A percentile compares a stretch with the other conserved stretches of the same genome.
phyloP scores from a whole-genome alignment of 2,329 filamentous ascomycete genomes.

The Kalmusia sp. region DNA sequence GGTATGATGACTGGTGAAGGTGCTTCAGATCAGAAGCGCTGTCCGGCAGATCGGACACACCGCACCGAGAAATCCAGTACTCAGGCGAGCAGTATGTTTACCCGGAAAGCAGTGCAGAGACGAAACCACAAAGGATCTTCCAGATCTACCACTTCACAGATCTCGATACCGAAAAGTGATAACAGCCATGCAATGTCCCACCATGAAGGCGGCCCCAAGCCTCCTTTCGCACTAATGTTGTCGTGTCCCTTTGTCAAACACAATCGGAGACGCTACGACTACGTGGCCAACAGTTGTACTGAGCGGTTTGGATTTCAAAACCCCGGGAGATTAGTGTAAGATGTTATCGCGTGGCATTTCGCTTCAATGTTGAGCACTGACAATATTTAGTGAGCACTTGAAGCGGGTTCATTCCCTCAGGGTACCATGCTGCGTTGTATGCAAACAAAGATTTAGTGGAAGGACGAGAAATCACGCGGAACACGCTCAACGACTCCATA shows the following conservation, averaged over 20 bases:
- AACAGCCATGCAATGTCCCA: neutral
- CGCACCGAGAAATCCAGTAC: too few species aligned
- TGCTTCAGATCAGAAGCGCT: too few species aligned
- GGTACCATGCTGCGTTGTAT: neutral
- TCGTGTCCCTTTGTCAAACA: neutral
- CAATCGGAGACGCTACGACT: neutral
- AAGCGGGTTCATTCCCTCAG: neutral
- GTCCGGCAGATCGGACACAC: too few species aligned
- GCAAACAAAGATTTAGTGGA: neutral
- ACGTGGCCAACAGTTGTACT: neutral
- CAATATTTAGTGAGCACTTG: neutral
- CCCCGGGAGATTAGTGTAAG: neutral
- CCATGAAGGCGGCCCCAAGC: neutral
- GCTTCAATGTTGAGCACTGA: neutral
- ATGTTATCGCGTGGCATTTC: neutral
- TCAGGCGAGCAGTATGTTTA: too few species aligned
- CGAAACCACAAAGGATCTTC: too few species aligned
- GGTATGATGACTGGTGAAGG: too few species aligned
- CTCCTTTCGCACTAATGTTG: neutral
- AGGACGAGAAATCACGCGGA: neutral
- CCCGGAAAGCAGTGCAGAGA: too few species aligned
- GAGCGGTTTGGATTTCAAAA: neutral
- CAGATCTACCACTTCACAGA: too few species aligned
- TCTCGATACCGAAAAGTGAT: neutral
- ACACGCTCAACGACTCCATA: neutral